Percentiles rank a stretch among this genome's conserved stretches.
phyloP scores from a whole-genome alignment of 2,329 filamentous ascomycete species.

The Ophiostoma piceae region DNA sequence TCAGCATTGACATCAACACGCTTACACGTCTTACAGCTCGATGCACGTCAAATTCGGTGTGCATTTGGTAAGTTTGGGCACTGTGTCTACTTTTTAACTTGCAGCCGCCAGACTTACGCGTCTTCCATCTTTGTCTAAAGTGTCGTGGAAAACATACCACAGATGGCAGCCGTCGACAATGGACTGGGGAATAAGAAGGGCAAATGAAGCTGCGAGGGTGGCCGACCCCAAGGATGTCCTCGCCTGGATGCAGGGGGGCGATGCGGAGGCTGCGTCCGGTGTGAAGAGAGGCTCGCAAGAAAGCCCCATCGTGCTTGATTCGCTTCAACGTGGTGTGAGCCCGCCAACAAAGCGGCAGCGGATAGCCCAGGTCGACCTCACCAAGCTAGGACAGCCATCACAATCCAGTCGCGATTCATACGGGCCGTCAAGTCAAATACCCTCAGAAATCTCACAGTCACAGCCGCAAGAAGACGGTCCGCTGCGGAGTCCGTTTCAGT shows the following conservation, averaged over 20 bases:
- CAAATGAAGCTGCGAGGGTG: not conserved
- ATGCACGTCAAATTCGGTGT: not conserved
- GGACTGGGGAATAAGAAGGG: not conserved
- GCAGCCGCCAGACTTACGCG: not conserved
- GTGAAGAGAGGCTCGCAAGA: not conserved
- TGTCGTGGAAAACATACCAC: not conserved
- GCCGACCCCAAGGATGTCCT: not conserved
- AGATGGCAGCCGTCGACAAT: not conserved
- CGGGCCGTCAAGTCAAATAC: not conserved
- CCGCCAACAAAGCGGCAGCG: slow-evolving; percentile 38
- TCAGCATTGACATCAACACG: not conserved
- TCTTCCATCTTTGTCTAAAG: not conserved
- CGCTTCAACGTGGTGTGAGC: slow-evolving; percentile 38
- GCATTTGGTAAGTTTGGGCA: no score
- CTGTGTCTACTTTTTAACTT: not conserved
- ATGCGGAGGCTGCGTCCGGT: not conserved
- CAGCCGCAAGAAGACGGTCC: slow-evolving; percentile 2
- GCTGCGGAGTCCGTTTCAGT: slow-evolving; percentile 52
- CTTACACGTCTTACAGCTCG: not conserved
- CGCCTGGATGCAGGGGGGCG: not conserved
- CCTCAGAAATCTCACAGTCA: not conserved
- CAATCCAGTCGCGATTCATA: not conserved
- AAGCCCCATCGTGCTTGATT: slow-evolving; percentile 3
- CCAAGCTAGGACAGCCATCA: not conserved
- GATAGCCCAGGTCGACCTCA: slow-evolving; percentile 24